Evolutionary conservation across 2,329 filamentous ascomycete species (phyloP).

Genomic region (Dendryphion nanum): DNA sequence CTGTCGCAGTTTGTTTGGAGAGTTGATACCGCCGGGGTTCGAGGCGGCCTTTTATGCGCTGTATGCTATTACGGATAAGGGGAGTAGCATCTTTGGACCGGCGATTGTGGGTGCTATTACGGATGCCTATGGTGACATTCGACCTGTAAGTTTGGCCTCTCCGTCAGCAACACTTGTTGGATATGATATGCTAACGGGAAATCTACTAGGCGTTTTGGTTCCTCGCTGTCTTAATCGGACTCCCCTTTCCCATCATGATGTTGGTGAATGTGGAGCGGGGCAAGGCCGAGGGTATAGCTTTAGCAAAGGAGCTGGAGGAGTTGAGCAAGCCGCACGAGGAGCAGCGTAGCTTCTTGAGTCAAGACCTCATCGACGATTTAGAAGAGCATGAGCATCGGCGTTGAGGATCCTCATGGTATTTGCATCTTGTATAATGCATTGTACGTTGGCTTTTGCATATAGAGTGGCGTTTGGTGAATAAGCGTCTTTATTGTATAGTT

Average conservation of each 20-base stretch:
- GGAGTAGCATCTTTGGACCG: slow-evolving; percentile 88
- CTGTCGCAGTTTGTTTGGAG: slow-evolving; percentile 87
- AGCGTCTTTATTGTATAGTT: too few species aligned
- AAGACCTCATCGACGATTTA: slow-evolving; percentile 12
- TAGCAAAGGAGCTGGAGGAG: slow-evolving; percentile 39
- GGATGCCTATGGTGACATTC: slow-evolving; percentile 58
- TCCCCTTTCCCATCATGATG: slow-evolving; percentile 81
- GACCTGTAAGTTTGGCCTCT: slow-evolving; percentile 38
- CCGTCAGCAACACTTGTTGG: not conserved
- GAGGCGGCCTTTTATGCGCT: slow-evolving; percentile 96
- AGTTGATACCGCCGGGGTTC: slow-evolving; percentile 89
- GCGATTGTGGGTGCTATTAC: slow-evolving; percentile 92
- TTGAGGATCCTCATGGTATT: slow-evolving; percentile 4
- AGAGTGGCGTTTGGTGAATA: too few species aligned
- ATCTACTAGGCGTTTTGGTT: slow-evolving; percentile 75
- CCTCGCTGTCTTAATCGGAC: slow-evolving; percentile 75
- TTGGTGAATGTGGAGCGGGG: slow-evolving; percentile 75
- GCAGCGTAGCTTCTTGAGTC: slow-evolving; percentile 9
- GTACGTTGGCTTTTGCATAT: too few species aligned
- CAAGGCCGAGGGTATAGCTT: slow-evolving; percentile 40
- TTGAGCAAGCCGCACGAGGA: slow-evolving; percentile 13
- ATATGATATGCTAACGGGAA: not conserved
- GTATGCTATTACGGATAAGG: slow-evolving; percentile 97
- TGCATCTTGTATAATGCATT: too few species aligned
- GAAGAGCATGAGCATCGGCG: slow-evolving; percentile 17